These are phyloP conservation scores for Naematelia encephala DNA, from an alignment of 768 basidiomycete genomes.

Conservation along the genomic window DNA sequence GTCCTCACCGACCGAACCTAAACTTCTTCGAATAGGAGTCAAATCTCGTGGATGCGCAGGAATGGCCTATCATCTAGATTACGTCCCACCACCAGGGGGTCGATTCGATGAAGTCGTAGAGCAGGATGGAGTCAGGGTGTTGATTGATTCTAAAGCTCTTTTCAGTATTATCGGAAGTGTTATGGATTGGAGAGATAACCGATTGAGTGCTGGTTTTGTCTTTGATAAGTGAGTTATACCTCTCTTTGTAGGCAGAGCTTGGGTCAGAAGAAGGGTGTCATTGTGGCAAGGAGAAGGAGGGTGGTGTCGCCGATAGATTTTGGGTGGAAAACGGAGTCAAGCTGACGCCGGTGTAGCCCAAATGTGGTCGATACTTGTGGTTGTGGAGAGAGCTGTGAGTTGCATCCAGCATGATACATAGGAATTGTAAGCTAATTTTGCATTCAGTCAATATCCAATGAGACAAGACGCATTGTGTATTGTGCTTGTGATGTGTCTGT, in stretches of 20 bases:
- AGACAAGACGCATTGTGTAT: neutral
- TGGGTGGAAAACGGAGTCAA: too few species aligned
- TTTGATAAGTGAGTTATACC: conserved; percentile 42
- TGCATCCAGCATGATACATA: neutral
- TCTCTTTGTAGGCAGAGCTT: neutral
- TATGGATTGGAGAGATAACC: conserved; percentile 98
- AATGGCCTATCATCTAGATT: conserved; percentile 84
- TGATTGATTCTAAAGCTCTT: conserved; percentile 93
- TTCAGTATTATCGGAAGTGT: conserved; percentile 98
- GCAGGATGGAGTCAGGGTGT: conserved; percentile 87
- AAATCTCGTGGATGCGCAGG: conserved; percentile 97
- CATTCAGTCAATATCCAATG: conserved; percentile 14
- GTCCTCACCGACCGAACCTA: conserved; percentile 68
- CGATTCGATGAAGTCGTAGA: conserved; percentile 95
- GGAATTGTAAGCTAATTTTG: neutral
- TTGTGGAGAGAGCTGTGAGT: conserved; percentile 47
- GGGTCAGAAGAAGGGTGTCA: neutral
- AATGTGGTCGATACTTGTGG: conserved; percentile 46
- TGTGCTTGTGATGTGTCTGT: too few species aligned
- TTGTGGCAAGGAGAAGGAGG: too few species aligned
- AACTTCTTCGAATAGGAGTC: conserved; percentile 90
- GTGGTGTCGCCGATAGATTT: too few species aligned
- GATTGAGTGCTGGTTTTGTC: conserved; percentile 59
- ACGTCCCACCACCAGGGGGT: conserved; percentile 66
- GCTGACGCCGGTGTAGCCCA: conserved; percentile 24